phyloP scores from a whole-genome alignment of 805 yeast genomes.

The Suhomyces sp. region DNA sequence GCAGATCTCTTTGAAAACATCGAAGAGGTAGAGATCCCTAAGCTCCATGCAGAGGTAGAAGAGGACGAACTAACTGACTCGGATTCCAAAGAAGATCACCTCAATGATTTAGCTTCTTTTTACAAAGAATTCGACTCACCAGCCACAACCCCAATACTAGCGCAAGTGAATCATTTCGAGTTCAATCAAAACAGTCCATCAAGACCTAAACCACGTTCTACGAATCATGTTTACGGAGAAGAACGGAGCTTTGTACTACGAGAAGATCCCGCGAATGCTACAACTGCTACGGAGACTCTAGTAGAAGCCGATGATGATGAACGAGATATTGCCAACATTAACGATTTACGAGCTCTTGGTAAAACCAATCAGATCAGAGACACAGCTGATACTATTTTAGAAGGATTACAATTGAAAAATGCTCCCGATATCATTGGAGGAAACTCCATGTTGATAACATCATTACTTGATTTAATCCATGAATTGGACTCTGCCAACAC shows the following conservation, averaged over 20 bases:
- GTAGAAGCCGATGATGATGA: conserved; percentile 4
- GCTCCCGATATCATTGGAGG: conserved; percentile 1
- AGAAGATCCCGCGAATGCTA: not conserved
- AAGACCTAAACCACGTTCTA: too few relatives aligned
- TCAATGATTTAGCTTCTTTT: too few relatives aligned
- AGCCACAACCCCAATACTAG: too few relatives aligned
- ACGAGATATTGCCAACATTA: conserved; percentile 11
- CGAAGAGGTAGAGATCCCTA: conserved; percentile 2
- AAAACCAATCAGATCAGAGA: conserved; percentile 12
- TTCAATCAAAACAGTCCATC: too few relatives aligned
- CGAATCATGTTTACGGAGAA: not conserved
- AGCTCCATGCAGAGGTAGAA: not conserved
- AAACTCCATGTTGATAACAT: conserved; percentile 7
- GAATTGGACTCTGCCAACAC: too few relatives aligned
- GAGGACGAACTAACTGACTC: too few relatives aligned
- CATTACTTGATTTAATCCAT: conserved; percentile 9
- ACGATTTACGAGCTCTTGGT: conserved; percentile 19
- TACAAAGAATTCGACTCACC: too few relatives aligned
- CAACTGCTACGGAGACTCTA: not conserved
- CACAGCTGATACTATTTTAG: conserved; percentile 16
- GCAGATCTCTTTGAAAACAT: conserved; percentile 16
- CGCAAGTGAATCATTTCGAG: too few relatives aligned
- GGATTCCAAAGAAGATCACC: too few relatives aligned
- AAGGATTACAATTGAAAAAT: conserved; percentile 15
- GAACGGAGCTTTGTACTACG: conserved; percentile 2